phyloP scores from a whole-genome alignment of 2,329 filamentous ascomycete species.

The Beauveria scarabaeidicola region DNA sequence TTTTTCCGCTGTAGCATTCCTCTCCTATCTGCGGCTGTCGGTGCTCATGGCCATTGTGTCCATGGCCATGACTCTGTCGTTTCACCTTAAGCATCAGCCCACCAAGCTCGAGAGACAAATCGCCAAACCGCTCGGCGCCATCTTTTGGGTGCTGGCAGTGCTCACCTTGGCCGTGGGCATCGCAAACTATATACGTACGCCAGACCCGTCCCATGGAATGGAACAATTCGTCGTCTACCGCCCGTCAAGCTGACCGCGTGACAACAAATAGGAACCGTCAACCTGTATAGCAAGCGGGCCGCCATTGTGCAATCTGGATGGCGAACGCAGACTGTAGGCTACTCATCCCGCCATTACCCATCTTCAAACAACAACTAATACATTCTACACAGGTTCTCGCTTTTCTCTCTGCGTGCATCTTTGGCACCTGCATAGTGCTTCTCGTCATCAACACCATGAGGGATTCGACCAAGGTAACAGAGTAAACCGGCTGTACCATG shows the following conservation, averaged over 20 bases:
- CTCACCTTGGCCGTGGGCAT: constrained; percentile 70
- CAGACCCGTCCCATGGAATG: neutral
- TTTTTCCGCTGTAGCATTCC: constrained; percentile 48
- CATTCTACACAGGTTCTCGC: constrained; percentile 46
- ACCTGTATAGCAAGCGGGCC: constrained; percentile 66
- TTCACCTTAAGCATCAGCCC: constrained; percentile 74
- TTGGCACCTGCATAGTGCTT: constrained; percentile 57
- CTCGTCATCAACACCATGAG: constrained; percentile 34
- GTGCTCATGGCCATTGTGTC: constrained; percentile 88
- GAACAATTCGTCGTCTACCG: neutral
- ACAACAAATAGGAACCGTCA: constrained; percentile 48
- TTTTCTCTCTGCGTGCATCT: constrained; percentile 52
- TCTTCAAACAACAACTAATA: neutral
- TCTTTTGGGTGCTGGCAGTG: constrained; percentile 80
- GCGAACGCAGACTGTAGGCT: constrained; percentile 73
- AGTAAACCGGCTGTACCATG: neutral
- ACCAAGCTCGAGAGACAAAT: constrained; percentile 63
- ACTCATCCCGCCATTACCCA: constrained; percentile 1
- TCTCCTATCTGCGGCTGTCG: constrained; percentile 82
- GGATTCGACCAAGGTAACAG: neutral
- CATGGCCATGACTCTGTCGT: constrained; percentile 84
- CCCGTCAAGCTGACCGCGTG: neutral
- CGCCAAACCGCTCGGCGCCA: constrained; percentile 71
- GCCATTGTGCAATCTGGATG: constrained; percentile 89
- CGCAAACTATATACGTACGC: constrained; percentile 73